Evolutionary conservation across 2,329 filamentous ascomycete species (phyloP).

Genomic region (Xylariaceae sp.): DNA sequence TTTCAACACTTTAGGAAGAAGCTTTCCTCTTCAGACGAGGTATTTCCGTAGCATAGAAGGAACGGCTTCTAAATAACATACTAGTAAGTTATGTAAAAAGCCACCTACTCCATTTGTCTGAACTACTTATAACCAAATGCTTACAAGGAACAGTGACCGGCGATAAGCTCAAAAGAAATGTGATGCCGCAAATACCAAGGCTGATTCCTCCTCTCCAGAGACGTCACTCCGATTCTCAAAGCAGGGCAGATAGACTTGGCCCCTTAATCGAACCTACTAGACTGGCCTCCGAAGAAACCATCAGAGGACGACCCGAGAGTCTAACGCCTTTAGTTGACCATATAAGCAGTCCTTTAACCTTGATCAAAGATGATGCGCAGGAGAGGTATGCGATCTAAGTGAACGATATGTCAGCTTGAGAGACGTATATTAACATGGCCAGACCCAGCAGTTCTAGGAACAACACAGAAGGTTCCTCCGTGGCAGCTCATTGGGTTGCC

Average conservation of each 20-base stretch:
- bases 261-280: not conserved
- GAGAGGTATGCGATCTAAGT: conserved; percentile 4
- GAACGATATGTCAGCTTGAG: not conserved
- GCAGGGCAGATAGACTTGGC: conserved; percentile 4
- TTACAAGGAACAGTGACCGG: conserved; percentile 11
- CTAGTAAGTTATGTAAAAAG: conserved; percentile 6
- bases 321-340: not conserved
- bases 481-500: conserved; percentile 15
- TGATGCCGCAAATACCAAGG: not conserved
- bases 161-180: conserved; percentile 1
- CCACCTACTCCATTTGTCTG: no score
- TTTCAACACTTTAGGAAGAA: not conserved
- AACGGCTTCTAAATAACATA: not conserved
- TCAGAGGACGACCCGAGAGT: not conserved
- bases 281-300: not conserved
- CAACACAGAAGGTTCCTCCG: conserved; percentile 5
- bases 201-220: conserved; percentile 2
- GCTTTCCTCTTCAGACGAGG: not conserved
- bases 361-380: conserved; percentile 1
- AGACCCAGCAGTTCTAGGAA: conserved; percentile 4
- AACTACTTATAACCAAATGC: not conserved
- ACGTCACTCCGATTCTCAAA: conserved; percentile 14
- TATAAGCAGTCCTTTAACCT: not conserved
- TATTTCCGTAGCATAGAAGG: not conserved
- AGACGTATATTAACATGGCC: not conserved